phyloP scores from a whole-genome alignment of 1,284 basidiomycete genomes.

The Trichosporon asahii region DNA sequence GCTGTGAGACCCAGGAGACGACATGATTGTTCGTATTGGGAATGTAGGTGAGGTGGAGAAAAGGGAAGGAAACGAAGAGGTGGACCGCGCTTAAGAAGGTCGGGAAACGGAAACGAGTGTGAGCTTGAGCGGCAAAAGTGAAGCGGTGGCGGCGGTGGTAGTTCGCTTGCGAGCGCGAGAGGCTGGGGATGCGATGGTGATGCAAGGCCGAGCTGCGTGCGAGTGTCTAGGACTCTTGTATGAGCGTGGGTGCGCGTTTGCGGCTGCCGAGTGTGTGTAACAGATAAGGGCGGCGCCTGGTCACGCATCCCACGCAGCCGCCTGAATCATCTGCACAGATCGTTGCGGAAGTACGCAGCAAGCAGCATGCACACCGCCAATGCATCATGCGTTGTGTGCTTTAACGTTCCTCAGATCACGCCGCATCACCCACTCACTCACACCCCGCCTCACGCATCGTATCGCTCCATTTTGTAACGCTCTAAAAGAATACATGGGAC shows the following conservation, averaged over 20 bases:
- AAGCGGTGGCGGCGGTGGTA: background rate
- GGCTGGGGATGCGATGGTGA: background rate
- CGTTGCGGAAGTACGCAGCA: background rate
- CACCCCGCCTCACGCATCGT: background rate
- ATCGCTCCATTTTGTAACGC: background rate
- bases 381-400: background rate
- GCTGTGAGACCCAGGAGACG: background rate
- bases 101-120: background rate
- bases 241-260: background rate
- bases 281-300: slow-evolving; percentile 6
- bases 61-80: background rate
- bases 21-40: background rate
- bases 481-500: slow-evolving; percentile 7
- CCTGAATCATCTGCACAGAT: background rate
- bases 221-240: background rate
- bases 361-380: background rate
- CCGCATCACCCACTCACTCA: background rate
- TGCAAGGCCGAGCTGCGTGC: background rate
- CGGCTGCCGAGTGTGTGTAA: background rate
- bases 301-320: background rate
- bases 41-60: background rate
- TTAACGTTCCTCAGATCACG: background rate
- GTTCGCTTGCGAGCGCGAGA: background rate
- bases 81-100: background rate
- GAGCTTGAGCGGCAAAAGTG: background rate